Evolutionary conservation across 1,284 basidiomycete genomes (phyloP).

Genomic region (Moesziomyces globuligerus): DNA sequence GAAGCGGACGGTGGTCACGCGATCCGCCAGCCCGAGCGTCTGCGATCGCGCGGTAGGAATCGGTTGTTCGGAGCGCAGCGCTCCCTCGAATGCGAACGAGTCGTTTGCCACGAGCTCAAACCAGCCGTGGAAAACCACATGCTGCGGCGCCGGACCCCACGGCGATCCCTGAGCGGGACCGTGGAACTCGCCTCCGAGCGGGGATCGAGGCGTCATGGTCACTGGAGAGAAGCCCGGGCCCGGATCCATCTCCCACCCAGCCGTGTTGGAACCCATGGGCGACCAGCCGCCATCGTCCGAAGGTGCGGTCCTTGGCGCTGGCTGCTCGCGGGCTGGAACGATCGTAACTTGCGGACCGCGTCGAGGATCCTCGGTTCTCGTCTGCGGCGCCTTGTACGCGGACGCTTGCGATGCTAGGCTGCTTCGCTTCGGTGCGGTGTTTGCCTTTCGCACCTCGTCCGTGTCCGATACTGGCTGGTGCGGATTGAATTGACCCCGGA

Average conservation of each 20-base stretch:
- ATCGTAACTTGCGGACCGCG: slow-evolving; percentile 3
- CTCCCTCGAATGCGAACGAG: slow-evolving; percentile 12
- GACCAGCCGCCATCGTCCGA: slow-evolving; percentile 11
- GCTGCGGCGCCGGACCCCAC: slow-evolving; percentile 1
- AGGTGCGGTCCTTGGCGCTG: slow-evolving; percentile 6
- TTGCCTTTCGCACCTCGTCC: slow-evolving; percentile 10
- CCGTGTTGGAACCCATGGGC: background rate
- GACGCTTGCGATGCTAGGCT: background rate
- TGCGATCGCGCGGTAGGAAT: slow-evolving; percentile 6
- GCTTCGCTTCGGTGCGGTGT: background rate
- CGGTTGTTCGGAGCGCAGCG: slow-evolving; percentile 9
- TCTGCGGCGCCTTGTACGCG: background rate
- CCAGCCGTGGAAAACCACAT: slow-evolving; percentile 8
- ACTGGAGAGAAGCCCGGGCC: slow-evolving; percentile 2
- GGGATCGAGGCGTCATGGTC: slow-evolving; percentile 5
- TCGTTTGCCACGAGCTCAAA: slow-evolving; percentile 14
- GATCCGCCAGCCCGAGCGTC: slow-evolving; percentile 13
- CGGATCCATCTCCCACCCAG: slow-evolving; percentile 1
- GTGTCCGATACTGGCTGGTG: slow-evolving; percentile 22
- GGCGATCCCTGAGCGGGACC: background rate
- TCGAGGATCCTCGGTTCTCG: slow-evolving; percentile 19
- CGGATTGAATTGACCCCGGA: slow-evolving; percentile 25
- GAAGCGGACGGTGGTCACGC: slow-evolving; percentile 14
- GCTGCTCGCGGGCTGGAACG: background rate
- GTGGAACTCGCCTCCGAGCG: slow-evolving; percentile 2